phyloP scores from a whole-genome alignment of 2,329 filamentous ascomycete species.

The Mollisiaceae sp. region DNA sequence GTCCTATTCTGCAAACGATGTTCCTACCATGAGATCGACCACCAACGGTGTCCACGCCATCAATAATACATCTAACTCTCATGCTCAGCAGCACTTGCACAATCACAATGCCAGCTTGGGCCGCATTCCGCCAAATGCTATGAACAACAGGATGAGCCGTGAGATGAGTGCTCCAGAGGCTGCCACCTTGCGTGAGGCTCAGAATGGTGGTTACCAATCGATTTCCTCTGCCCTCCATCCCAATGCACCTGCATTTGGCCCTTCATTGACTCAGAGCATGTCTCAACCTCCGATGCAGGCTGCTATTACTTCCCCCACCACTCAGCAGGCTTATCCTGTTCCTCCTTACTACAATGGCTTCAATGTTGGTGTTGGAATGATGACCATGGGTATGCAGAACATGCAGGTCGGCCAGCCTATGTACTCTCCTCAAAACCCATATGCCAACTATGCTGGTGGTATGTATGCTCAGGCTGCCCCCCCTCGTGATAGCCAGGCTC shows the following conservation, averaged over 20 bases:
- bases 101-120: conserved; percentile 84
- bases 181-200: conserved; percentile 47
- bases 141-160: conserved; percentile 72
- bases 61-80: conserved; percentile 55
- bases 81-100: conserved; percentile 63
- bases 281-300: conserved; percentile 38
- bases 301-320: conserved; percentile 36
- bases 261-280: conserved; percentile 53
- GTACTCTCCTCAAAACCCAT: conserved; percentile 62
- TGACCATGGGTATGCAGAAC: conserved; percentile 71
- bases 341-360: conserved; percentile 45
- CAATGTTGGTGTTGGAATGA: conserved; percentile 55
- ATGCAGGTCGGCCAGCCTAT: conserved; percentile 59
- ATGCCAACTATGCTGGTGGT: conserved; percentile 44
- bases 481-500: conserved; percentile 75
- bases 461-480: conserved; percentile 51
- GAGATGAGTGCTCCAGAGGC: conserved; percentile 57
- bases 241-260: conserved; percentile 79
- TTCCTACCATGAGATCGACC: conserved; percentile 76
- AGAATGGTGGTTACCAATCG: conserved; percentile 57
- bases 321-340: conserved; percentile 37
- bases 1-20: conserved; percentile 88
- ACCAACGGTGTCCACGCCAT: conserved; percentile 40
- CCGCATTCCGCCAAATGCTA: conserved; percentile 72
- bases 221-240: conserved; percentile 78